Percentiles rank a stretch among this genome's conserved stretches.
Conservation (phyloP, 805 yeast genomes). For the Saccharomycopsis microspora region DNA sequence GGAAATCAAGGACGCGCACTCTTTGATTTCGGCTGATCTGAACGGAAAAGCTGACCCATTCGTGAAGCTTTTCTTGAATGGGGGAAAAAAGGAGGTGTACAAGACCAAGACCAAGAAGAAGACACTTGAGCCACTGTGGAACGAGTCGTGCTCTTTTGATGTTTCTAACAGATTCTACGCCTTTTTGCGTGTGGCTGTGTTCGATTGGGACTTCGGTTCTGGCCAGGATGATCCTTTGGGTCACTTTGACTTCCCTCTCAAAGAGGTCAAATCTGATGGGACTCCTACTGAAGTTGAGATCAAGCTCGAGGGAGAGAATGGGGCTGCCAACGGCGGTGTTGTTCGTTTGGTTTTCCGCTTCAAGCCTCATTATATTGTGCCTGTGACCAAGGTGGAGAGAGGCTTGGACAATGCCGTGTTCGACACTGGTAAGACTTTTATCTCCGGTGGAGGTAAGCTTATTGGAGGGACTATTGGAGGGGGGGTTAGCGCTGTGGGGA, state of each 20-base stretch:
- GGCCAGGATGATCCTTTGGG: slow-evolving; percentile 80
- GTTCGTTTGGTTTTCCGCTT: slow-evolving; percentile 49
- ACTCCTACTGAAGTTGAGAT: slow-evolving; percentile 38
- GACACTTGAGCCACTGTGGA: slow-evolving; percentile 85
- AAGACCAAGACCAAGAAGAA: slow-evolving; percentile 77
- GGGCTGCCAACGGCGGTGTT: slow-evolving; percentile 39
- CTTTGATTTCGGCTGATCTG: slow-evolving; percentile 75
- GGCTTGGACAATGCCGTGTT: slow-evolving; percentile 26
- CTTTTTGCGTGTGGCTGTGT: slow-evolving; percentile 42
- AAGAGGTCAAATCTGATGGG: slow-evolving; percentile 47
- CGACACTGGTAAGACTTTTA: slow-evolving; percentile 38
- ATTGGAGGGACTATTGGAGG: slow-evolving; percentile 31
- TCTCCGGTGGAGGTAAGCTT: slow-evolving; percentile 35
- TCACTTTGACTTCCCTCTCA: slow-evolving; percentile 41
- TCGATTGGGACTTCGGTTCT: slow-evolving; percentile 92
- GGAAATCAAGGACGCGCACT: slow-evolving; percentile 50
- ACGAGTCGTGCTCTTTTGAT: slow-evolving; percentile 50
- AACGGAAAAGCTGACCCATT: slow-evolving; percentile 94
- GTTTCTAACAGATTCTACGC: slow-evolving; percentile 55
- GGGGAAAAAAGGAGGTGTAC: slow-evolving; percentile 41
- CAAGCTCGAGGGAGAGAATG: slow-evolving; percentile 33
- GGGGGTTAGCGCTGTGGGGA: slow-evolving; percentile 24
- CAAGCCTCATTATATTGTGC: slow-evolving; percentile 57
- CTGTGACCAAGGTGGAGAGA: slow-evolving; percentile 24
- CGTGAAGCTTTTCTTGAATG: slow-evolving; percentile 56